Conservation (phyloP, 495 filamentous ascomycete genomes). For the Penicillium steckii region DNA sequence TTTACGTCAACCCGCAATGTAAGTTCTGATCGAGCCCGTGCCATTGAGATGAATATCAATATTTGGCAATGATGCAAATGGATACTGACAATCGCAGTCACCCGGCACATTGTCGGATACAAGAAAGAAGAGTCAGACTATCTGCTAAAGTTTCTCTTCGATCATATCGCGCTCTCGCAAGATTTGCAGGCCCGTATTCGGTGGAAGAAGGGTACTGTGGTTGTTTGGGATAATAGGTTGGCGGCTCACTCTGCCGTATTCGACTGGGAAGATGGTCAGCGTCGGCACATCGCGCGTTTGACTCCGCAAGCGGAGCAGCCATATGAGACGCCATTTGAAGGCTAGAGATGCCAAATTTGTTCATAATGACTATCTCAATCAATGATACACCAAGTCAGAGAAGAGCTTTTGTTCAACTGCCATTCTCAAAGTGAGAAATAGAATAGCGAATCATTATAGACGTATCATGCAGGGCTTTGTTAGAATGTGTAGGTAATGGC, state of each 20-base stretch:
- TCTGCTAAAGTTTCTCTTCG: constrained; percentile 64
- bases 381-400: constrained; percentile 3
- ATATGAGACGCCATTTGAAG: constrained; percentile 58
- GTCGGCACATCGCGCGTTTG: constrained; percentile 78
- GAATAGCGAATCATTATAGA: too few relatives aligned
- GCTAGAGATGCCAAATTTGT: constrained; percentile 43
- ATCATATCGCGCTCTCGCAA: constrained; percentile 58
- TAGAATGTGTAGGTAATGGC: too few relatives aligned
- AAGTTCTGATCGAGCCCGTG: constrained; percentile 39
- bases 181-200: constrained; percentile 59
- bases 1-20: constrained; percentile 88
- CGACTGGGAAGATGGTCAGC: constrained; percentile 78
- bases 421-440: too few relatives aligned
- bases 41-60: too few relatives aligned
- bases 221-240: constrained; percentile 75
- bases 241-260: constrained; percentile 75
- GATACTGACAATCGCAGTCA: constrained; percentile 40
- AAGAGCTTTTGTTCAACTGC: background rate
- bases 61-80: background rate
- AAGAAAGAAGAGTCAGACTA: constrained; percentile 68
- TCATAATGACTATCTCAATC: background rate
- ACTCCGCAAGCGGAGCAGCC: constrained; percentile 81
- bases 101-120: constrained; percentile 60
- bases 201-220: constrained; percentile 57
- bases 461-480: too few relatives aligned